These are phyloP conservation scores for Tuber magnatum DNA, from an alignment of 495 filamentous ascomycete species.

Conservation along the genomic window DNA sequence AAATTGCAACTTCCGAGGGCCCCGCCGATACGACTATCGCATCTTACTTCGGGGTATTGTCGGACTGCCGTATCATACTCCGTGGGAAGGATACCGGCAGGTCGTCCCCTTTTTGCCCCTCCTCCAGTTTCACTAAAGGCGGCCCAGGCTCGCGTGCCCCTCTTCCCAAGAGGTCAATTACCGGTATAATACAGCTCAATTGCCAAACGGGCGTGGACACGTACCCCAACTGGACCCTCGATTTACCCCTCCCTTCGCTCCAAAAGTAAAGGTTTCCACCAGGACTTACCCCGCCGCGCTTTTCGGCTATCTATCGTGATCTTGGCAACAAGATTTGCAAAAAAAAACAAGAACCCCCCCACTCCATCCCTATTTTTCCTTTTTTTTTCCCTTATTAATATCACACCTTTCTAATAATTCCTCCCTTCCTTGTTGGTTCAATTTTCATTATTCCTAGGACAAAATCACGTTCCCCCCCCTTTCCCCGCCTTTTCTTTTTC, in stretches of 20 bases:
- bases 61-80: background rate
- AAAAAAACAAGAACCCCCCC: too few relatives aligned
- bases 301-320: slow-evolving; percentile 2
- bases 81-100: background rate
- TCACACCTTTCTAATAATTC: background rate
- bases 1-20: background rate
- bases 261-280: background rate
- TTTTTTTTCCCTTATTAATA: background rate
- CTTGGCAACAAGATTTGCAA: background rate
- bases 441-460: background rate
- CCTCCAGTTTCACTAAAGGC: background rate
- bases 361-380: background rate
- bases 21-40: background rate
- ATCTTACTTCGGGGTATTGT: background rate
- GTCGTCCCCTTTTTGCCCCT: background rate
- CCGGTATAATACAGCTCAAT: background rate
- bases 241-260: background rate
- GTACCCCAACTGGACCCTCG: background rate
- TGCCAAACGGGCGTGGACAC: background rate
- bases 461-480: background rate
- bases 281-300: slow-evolving; percentile 1
- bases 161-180: slow-evolving; percentile 3
- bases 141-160: background rate
- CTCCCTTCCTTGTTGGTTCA: background rate
- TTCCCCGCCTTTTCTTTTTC: background rate